Base-by-base conservation (phyloP, 2,329 filamentous ascomycete genomes). In the Teratosphaeria nubilosa region DNA sequence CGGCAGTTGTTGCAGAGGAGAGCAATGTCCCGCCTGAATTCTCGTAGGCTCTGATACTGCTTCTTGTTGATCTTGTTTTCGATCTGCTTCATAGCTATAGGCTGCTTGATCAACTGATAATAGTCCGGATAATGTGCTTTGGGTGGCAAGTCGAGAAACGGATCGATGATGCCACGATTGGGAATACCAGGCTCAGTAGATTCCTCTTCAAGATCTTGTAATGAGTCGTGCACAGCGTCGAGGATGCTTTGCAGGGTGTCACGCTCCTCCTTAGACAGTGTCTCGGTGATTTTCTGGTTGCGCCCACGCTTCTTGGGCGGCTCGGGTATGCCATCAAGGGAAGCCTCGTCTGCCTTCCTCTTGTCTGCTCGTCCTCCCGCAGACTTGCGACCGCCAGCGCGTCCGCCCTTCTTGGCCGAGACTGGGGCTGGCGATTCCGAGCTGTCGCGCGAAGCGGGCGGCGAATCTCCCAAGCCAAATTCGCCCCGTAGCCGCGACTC, bases 81-180 rank as follows among this genome's bases (percentile, higher is more conserved):
- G 69, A 99, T 96, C 72, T 91, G 86, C 66, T 96, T 94, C 88
- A 97, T 96, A 70, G 89, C 92, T 69, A 99, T 96, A 0, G 94
- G 94, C 57, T 86, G 87, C 70, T 87, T 84, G 72, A 99, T 99
- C 73, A 96, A 85, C 70, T 92, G 77, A 72, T 96, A 99, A 77
- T 99, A 99, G 71, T 97, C 91, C 27, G 90, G 88, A 70, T 95
- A 99, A 60, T 92, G 86, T 59, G 86, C 86, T 77, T 90, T 95
- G 48, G 90, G 87, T 1, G 92, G 92, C 32, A 96, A 80, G 69
- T 94, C 91, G 73, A 97, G 82, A 74, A 99, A 99, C 0, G 91
- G 92, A 32, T 91, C 91, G 63, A 96, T 96, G 70, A 96, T 90
- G 56, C 90, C 82, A 53, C 91, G 88, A 66, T 86, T 87, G 4